Evolutionary conservation across 108 stramenopile species (phyloP).

Genomic region (Cyclotella distinguenda): DNA sequence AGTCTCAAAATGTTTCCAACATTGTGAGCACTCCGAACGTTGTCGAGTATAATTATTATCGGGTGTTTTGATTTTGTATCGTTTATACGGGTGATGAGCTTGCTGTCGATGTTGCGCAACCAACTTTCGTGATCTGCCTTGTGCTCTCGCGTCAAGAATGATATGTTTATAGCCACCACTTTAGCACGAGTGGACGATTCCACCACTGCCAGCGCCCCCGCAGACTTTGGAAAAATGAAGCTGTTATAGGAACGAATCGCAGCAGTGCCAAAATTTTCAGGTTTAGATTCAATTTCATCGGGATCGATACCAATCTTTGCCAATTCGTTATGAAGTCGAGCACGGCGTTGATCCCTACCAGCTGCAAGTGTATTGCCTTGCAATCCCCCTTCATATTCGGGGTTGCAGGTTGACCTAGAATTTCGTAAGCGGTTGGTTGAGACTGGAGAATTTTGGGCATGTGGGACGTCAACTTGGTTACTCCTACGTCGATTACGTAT

Average conservation of each 20-base stretch:
- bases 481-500: no score
- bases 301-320: conserved; percentile 41
- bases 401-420: conserved; percentile 41
- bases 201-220: conserved; percentile 55
- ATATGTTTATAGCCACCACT: conserved; percentile 58
- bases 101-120: conserved; percentile 56
- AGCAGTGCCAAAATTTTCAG: conserved; percentile 48
- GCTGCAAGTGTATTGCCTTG: conserved; percentile 22
- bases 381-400: conserved; percentile 32
- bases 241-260: conserved; percentile 54
- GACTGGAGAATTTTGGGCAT: not conserved
- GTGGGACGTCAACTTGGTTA: not conserved
- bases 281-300: conserved; percentile 30
- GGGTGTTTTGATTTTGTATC: conserved; percentile 8
- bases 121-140: conserved; percentile 54
- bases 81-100: not conserved
- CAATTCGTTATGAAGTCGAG: conserved; percentile 42
- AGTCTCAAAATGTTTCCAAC: conserved; percentile 55
- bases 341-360: conserved; percentile 38
- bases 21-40: conserved; percentile 57
- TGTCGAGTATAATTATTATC: conserved; percentile 52
- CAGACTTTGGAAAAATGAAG: conserved; percentile 54
- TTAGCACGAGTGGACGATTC: conserved; percentile 51
- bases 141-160: conserved; percentile 51
- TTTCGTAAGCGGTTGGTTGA: not conserved